Evolutionary conservation across 352 stramenopile genomes (phyloP).

Genomic region (Pythium insidiosum): DNA sequence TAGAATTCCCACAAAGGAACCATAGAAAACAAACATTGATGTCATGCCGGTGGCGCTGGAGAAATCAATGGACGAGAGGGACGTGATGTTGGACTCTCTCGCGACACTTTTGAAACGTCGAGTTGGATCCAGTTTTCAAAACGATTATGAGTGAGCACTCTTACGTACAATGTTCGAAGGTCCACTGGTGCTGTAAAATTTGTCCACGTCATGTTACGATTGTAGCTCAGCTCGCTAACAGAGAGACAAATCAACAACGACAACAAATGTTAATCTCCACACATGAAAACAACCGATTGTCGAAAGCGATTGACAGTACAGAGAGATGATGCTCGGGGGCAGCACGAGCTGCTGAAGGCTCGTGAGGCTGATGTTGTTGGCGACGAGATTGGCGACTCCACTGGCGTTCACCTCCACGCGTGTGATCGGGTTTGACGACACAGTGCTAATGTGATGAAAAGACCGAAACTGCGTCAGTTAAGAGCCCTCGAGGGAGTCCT

Average conservation of each 20-base stretch:
- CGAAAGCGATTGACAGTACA: neutral
- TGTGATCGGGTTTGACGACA: neutral
- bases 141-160: neutral
- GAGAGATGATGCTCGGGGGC: neutral
- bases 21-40: neutral
- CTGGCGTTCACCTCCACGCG: neutral
- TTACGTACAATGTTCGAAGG: conserved; percentile 1
- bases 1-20: neutral
- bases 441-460: neutral
- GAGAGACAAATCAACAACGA: neutral
- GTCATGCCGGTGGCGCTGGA: neutral
- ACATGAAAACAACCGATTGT: neutral
- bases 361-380: conserved; percentile 1
- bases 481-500: neutral
- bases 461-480: neutral
- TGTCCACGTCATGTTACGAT: conserved; percentile 5
- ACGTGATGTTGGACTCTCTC: conserved; percentile 1
- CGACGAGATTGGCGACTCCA: neutral
- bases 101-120: neutral
- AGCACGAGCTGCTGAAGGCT: conserved; percentile 1
- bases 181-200: conserved; percentile 5
- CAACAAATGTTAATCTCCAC: neutral
- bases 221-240: conserved; percentile 1
- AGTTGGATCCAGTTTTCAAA: neutral
- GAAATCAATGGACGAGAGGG: neutral